Evolutionary conservation across 345 rosid genomes (phyloP).

Genomic region (Eucalyptus microcorys): DNA sequence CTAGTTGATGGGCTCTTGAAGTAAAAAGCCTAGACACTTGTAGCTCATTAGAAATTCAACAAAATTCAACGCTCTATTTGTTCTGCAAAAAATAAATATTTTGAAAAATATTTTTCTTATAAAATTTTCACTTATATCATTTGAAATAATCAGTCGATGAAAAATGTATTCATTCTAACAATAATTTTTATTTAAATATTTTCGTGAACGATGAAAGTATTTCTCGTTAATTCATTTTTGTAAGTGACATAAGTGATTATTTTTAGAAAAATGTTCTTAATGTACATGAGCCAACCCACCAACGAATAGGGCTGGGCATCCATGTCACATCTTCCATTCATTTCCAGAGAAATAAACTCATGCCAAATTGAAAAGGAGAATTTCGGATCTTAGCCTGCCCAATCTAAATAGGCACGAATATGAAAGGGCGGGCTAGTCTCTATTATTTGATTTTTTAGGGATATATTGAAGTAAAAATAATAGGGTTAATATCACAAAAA

Average conservation of each 20-base stretch:
- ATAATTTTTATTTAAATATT: no score
- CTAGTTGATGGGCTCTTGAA: background rate
- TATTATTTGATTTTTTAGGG: background rate
- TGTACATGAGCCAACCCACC: background rate
- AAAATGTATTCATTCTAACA: background rate
- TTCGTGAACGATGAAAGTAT: accelerated
- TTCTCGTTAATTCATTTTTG: no score
- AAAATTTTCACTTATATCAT: background rate
- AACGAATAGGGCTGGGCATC: accelerated
- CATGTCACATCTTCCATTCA: background rate
- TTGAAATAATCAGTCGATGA: no score
- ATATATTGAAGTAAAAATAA: background rate
- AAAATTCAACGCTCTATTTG: background rate
- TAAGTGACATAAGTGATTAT: background rate
- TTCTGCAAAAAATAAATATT: accelerated
- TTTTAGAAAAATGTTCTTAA: no score
- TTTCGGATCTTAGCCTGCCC: background rate
- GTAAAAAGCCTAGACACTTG: background rate
- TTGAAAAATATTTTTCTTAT: background rate
- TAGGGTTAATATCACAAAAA: no score
- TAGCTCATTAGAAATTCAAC: background rate
- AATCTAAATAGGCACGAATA: background rate
- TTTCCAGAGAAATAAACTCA: background rate
- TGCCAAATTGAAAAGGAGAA: background rate
- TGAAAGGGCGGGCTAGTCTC: background rate